Conservation (phyloP, 768 basidiomycete genomes). For the Lactarius akahatsu region DNA sequence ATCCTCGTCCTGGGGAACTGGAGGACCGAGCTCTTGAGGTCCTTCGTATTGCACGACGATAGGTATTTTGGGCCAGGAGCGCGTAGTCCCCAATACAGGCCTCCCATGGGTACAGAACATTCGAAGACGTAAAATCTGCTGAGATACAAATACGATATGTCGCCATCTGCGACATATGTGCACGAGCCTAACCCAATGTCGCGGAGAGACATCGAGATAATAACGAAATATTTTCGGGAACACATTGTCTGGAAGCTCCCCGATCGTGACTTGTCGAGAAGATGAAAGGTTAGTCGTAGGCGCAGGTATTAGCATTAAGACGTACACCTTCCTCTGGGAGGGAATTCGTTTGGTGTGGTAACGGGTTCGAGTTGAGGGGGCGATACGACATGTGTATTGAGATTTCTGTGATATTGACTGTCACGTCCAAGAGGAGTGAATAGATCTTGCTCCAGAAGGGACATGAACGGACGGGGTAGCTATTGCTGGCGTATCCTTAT, state of each 20-base stretch:
- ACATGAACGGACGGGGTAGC: background rate
- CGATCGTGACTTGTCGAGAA: background rate
- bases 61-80: background rate
- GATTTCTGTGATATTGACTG: background rate
- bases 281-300: no score
- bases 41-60: background rate
- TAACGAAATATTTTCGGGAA: background rate
- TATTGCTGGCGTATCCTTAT: background rate
- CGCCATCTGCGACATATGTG: background rate
- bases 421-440: background rate
- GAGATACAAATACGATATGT: background rate
- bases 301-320: background rate
- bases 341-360: no score
- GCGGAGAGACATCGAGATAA: background rate
- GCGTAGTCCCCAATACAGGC: background rate
- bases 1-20: background rate
- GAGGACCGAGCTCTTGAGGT: background rate
- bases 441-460: background rate
- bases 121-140: background rate
- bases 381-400: background rate
- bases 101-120: background rate
- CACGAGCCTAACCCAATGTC: background rate
- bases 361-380: no score
- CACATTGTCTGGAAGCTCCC: background rate
- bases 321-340: background rate